Evolutionary conservation across 2,329 filamentous ascomycete species (phyloP).

Genomic region (Aspergillus sp.): DNA sequence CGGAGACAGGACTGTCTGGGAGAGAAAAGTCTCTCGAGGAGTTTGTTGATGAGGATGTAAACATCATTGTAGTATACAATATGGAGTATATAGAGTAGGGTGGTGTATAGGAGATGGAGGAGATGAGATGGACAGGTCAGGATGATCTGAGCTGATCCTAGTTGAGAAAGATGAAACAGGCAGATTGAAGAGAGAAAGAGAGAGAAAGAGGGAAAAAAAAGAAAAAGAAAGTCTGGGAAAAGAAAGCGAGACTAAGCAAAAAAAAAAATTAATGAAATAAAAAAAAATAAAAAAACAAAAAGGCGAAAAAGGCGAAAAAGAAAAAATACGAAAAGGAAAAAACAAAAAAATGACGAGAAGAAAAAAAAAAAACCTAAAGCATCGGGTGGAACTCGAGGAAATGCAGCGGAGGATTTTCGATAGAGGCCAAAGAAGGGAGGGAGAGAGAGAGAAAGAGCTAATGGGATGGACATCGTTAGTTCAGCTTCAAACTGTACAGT

Average conservation of each 20-base stretch:
- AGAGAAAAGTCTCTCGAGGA: constrained; percentile 23
- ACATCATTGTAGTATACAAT: constrained; percentile 11
- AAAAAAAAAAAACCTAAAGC: too few species aligned
- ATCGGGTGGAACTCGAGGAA: neutral
- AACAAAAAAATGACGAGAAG: neutral
- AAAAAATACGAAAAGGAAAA: neutral
- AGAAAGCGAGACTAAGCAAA: neutral
- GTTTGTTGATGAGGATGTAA: constrained; percentile 20
- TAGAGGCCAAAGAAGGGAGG: too few species aligned
- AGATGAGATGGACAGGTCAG: neutral
- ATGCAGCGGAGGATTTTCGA: neutral
- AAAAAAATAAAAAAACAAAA: neutral
- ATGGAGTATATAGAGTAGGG: too few species aligned
- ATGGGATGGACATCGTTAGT: too few species aligned
- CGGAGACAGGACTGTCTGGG: constrained; percentile 20
- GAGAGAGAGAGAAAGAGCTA: too few species aligned
- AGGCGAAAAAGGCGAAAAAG: neutral
- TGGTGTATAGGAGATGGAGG: neutral
- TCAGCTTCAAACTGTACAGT: too few species aligned
- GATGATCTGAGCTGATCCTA: neutral
- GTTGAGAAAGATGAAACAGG: neutral
- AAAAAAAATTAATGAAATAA: neutral
- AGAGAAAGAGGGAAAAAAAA: neutral
- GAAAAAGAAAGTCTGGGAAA: neutral
- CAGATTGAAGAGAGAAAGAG: neutral